A percentile compares a stretch with the other conserved stretches of the same genome.
These are phyloP conservation scores for Lodderomyces orthopsilosis DNA, from an alignment of 1,139 yeast species.

Conservation along the genomic window DNA sequence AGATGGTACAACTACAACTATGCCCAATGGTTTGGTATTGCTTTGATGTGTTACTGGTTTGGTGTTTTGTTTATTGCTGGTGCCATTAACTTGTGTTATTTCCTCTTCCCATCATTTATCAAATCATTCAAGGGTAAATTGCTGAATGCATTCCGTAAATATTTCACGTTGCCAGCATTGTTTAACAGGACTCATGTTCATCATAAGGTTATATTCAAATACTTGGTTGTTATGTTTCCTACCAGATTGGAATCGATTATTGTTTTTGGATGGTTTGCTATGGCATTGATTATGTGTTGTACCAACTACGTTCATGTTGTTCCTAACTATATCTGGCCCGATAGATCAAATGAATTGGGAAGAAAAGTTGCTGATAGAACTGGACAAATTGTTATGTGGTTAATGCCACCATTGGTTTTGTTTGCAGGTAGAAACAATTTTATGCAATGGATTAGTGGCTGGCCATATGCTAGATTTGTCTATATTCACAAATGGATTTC, in stretches of 20 bases:
- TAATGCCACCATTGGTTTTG: conserved; percentile 51
- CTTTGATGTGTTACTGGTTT: conserved; percentile 49
- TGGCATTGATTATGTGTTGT: conserved; percentile 46
- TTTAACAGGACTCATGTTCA: conserved; percentile 42
- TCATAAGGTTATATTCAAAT: conserved; percentile 26
- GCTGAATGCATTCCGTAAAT: conserved; percentile 38
- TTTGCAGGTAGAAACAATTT: conserved; percentile 71
- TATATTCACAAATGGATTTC: conserved; percentile 67
- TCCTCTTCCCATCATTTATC: conserved; percentile 34
- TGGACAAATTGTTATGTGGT: conserved; percentile 47
- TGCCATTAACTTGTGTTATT: conserved; percentile 32
- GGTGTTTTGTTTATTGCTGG: conserved; percentile 43
- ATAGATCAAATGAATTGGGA: conserved; percentile 39
- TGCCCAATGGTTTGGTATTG: conserved; percentile 50
- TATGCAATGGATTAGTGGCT: conserved; percentile 61
- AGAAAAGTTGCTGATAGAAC: conserved; percentile 61
- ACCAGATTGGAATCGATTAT: conserved; percentile 60
- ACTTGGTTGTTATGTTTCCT: conserved; percentile 47
- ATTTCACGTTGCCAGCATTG: conserved; percentile 49
- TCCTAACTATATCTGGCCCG: conserved; percentile 33
- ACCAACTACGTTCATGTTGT: conserved; percentile 40
- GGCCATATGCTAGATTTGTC: conserved; percentile 61
- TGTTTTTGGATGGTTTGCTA: conserved; percentile 46
- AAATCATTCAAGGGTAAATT: conserved; percentile 29
- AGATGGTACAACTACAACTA: conserved; percentile 41